phyloP scores from a whole-genome alignment of 2,329 filamentous ascomycete genomes.

The Pseudopithomyces maydicus region DNA sequence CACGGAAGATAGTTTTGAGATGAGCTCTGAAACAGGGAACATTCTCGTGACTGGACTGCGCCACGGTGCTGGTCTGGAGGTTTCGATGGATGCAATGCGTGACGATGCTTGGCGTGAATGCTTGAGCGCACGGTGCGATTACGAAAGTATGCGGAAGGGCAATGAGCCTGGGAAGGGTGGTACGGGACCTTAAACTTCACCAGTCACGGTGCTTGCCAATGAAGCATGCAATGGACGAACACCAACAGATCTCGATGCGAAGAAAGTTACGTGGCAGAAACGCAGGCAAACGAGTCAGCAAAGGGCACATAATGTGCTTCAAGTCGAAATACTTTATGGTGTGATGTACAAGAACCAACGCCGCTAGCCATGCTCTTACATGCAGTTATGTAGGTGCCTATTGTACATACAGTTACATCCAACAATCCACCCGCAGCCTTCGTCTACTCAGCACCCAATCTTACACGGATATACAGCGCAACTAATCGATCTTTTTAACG shows the following conservation, averaged over 20 bases:
- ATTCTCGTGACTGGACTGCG: too few relatives aligned
- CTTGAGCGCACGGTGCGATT: too few relatives aligned
- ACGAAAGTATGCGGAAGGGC: too few relatives aligned
- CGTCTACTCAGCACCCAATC: neutral
- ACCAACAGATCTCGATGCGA: neutral
- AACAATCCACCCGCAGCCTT: neutral
- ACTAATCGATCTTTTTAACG: constrained; percentile 20
- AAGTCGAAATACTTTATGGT: neutral
- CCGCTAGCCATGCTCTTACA: constrained; percentile 7
- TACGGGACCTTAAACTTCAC: too few relatives aligned
- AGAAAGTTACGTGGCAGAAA: neutral
- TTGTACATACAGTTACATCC: constrained; percentile 7
- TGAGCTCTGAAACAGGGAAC: too few relatives aligned
- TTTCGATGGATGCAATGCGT: too few relatives aligned
- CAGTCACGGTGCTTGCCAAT: too few relatives aligned
- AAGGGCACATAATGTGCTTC: neutral
- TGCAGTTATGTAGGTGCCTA: constrained; percentile 1
- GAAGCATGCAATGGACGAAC: too few relatives aligned
- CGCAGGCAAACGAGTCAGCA: neutral
- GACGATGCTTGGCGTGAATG: too few relatives aligned
- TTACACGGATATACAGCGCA: neutral
- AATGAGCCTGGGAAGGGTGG: too few relatives aligned
- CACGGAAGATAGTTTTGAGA: too few relatives aligned
- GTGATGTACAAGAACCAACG: neutral
- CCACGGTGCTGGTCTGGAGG: too few relatives aligned